phyloP scores from a whole-genome alignment of 2,329 filamentous ascomycete species.

The Pseudopyricularia javanii region DNA sequence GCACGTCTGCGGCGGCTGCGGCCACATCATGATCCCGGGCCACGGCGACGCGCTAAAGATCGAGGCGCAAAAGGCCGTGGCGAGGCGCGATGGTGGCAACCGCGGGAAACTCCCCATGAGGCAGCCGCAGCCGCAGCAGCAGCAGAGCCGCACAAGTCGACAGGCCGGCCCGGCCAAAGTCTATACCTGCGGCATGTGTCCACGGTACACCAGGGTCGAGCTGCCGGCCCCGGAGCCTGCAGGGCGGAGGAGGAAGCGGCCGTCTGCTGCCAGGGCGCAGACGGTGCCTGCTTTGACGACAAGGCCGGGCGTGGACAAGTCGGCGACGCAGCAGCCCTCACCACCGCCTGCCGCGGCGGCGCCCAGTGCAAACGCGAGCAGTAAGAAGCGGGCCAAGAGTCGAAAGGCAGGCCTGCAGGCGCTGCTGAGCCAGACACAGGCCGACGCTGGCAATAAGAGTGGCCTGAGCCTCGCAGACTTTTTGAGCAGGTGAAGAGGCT shows the following conservation, averaged over 20 bases:
- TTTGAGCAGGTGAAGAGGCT: slow-evolving; percentile 24
- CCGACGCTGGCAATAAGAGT: slow-evolving; percentile 16
- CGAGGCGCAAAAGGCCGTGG: slow-evolving; percentile 27
- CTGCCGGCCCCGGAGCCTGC: slow-evolving; percentile 22
- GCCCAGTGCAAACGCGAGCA: slow-evolving; percentile 38
- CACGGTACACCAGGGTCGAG: slow-evolving; percentile 25
- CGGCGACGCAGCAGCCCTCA: neutral
- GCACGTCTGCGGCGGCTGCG: slow-evolving; percentile 46
- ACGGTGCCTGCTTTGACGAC: slow-evolving; percentile 15
- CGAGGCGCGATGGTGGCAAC: slow-evolving; percentile 19
- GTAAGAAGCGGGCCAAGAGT: slow-evolving; percentile 53
- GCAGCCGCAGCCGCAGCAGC: neutral
- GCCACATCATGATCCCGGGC: slow-evolving; percentile 45
- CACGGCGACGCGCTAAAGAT: slow-evolving; percentile 27
- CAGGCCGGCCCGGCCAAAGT: slow-evolving; percentile 20
- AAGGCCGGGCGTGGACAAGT: slow-evolving; percentile 2
- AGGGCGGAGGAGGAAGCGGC: slow-evolving; percentile 11
- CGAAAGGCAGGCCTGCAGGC: slow-evolving; percentile 56
- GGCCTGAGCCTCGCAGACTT: slow-evolving; percentile 44
- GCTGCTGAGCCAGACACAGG: slow-evolving; percentile 40
- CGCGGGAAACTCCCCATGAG: neutral
- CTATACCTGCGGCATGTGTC: slow-evolving; percentile 32
- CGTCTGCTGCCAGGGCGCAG: slow-evolving; percentile 6
- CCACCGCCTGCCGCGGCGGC: slow-evolving; percentile 5
- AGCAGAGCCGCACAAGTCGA: slow-evolving; percentile 2